Conservation (phyloP, 2,329 filamentous ascomycete genomes). For the Colletotrichum sp. region DNA sequence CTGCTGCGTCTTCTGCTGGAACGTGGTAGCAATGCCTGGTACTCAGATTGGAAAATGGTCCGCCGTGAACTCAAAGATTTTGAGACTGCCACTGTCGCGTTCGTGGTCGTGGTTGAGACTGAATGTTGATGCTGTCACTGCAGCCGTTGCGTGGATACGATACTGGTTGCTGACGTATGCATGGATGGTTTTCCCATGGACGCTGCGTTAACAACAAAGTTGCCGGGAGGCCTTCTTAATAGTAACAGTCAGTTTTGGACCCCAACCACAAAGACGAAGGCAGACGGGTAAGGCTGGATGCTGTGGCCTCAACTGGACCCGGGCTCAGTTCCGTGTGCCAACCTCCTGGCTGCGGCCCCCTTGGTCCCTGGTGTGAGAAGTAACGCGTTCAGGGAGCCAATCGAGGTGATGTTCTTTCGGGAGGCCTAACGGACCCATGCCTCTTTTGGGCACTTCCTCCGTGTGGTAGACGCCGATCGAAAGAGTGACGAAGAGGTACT, state of each 20-base stretch:
- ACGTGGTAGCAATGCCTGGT: not conserved
- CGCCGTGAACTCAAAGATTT: not conserved
- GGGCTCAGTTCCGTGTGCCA: not conserved
- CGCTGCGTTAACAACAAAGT: not conserved
- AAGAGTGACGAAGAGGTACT: not conserved
- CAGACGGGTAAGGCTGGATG: slow-evolving; percentile 3
- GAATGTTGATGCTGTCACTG: not conserved
- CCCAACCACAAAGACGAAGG: not conserved
- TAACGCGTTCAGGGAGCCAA: not conserved
- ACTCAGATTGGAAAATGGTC: not conserved
- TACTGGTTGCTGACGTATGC: not conserved
- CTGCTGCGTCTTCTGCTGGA: not conserved
- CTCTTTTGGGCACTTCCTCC: not conserved
- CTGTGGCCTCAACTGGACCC: not conserved
- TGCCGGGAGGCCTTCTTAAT: not conserved
- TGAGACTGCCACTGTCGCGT: not conserved
- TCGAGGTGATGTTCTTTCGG: not conserved
- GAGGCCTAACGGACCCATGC: not conserved
- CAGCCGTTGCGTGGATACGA: not conserved
- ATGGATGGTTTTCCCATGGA: not conserved
- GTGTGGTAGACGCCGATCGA: not conserved
- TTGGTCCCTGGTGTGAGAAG: not conserved
- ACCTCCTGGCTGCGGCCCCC: not conserved
- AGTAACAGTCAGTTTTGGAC: not conserved
- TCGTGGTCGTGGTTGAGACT: not conserved